Percentiles rank a stretch among this genome's conserved stretches.
phyloP scores from a whole-genome alignment of 306 rosid genomes.

The Neltuma alba region DNA sequence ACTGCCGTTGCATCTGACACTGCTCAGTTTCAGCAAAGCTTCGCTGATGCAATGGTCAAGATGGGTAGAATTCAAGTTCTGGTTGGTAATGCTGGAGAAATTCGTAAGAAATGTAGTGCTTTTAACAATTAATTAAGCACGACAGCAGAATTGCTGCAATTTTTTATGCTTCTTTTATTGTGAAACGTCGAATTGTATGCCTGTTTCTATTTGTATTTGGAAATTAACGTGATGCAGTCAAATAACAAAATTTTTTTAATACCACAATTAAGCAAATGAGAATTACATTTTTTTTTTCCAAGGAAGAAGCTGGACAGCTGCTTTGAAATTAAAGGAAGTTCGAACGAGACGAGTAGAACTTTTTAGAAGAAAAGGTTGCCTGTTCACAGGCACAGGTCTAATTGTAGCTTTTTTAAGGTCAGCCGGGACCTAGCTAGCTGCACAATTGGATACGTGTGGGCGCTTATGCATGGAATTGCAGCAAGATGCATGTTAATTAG shows the following conservation, averaged over 20 bases:
- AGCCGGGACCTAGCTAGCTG: background rate
- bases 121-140: slow-evolving; percentile 20
- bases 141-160: background rate
- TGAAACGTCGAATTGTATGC: background rate
- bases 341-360: background rate
- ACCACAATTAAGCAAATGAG: background rate
- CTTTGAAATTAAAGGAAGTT: background rate
- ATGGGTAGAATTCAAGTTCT: slow-evolving; percentile 36
- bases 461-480: background rate
- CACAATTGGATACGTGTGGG: background rate
- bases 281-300: background rate
- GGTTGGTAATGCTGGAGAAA: slow-evolving; percentile 37
- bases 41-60: slow-evolving; percentile 41
- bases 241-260: background rate
- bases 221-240: background rate
- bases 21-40: slow-evolving; percentile 20
- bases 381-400: background rate
- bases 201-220: background rate
- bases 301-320: background rate
- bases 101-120: slow-evolving; percentile 40
- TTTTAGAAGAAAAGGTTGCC: background rate
- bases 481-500: too few relatives aligned
- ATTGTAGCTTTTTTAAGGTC: background rate
- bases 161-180: background rate
- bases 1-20: slow-evolving; percentile 28